phyloP scores from a whole-genome alignment of 371 early-diverging fungal species.

The Mortierella sp. region DNA sequence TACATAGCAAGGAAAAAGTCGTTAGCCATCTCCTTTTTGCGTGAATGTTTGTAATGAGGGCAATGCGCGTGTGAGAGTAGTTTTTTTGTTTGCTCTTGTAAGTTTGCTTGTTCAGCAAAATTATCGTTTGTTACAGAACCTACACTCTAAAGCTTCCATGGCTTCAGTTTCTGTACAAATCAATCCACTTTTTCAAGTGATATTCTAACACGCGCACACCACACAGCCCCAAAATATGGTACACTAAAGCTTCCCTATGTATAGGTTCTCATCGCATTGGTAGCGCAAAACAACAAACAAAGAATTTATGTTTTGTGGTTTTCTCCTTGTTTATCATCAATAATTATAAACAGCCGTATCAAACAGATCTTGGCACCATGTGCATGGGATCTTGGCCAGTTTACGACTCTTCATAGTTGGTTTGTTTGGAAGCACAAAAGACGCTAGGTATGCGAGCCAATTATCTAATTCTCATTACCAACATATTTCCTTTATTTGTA shows the following conservation, averaged over 20 bases:
- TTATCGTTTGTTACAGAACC: slow-evolving; percentile 4
- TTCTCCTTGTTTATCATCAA: not conserved
- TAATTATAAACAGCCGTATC: not conserved
- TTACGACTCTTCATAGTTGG: too few species aligned
- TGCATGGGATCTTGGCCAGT: not conserved
- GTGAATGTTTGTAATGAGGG: not conserved
- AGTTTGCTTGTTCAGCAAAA: slow-evolving; percentile 48
- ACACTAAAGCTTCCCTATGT: not conserved
- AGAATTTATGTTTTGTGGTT: not conserved
- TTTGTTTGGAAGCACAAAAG: not conserved
- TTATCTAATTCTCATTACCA: slow-evolving; percentile 3
- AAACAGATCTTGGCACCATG: not conserved
- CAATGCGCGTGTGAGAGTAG: not conserved
- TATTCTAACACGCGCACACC: slow-evolving; percentile 1
- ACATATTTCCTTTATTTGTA: not conserved
- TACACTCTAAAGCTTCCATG: slow-evolving; percentile 15
- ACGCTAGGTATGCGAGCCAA: not conserved
- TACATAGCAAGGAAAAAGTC: not conserved
- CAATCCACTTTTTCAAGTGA: too few species aligned
- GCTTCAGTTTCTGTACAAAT: too few species aligned
- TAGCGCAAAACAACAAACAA: slow-evolving; percentile 2
- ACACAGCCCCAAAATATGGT: slow-evolving; percentile 1
- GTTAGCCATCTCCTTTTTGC: not conserved
- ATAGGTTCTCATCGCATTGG: not conserved
- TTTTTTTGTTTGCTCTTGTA: not conserved